Evolutionary conservation across 1,284 basidiomycete species (phyloP), one percentile per base, ranked within the genome.

Genomic region (Malassezia caprae): DNA sequence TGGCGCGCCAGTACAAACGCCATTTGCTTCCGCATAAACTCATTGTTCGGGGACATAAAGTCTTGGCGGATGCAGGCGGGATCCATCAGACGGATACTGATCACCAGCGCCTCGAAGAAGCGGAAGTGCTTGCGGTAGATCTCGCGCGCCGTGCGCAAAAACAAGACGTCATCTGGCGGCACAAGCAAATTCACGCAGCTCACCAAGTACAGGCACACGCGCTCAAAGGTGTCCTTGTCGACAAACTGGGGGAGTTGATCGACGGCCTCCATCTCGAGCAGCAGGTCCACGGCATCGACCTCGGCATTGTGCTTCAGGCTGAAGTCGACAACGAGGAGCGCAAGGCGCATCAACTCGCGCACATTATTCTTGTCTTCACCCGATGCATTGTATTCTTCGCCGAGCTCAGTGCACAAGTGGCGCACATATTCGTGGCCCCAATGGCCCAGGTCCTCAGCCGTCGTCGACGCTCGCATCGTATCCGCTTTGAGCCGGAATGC

Each of bases 391-490:
- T 86, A 98, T 73, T 98, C 94, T 73, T 96, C 89, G 23, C 91
- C 91, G 10, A 99, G 83, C 71, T 99, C 94, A 2, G 94, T 84
- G 10, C 94, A 90, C 39, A 99, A 82, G 76, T 99, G 94, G 43
- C 93, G 85, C 59, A 98, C 89, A 72, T 99, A 98, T 79, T 99
- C 94, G 76, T 99, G 91, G 8, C 94, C 94, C 94, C 94, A 99
- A 26, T 85, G 82, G 26, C 93, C 93, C 0, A 94, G 90, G 56
- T 90, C 87, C 47, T 74, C 70, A 11, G 68, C 61, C 34, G 58
- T 59, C 34, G 61, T 61, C 10, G 48, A 44, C 24, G 57, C 41
- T n/a, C 59, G 53, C 12, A 72, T 60, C 17, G 55, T 41, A 30
- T 61, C 60, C 11, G 69, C 70, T 41, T 62, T 41, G 27, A 74